A percentile compares a stretch with the other conserved stretches of the same genome.
Conservation (phyloP, 495 filamentous ascomycete species). For the Penicillium cataractarum region DNA sequence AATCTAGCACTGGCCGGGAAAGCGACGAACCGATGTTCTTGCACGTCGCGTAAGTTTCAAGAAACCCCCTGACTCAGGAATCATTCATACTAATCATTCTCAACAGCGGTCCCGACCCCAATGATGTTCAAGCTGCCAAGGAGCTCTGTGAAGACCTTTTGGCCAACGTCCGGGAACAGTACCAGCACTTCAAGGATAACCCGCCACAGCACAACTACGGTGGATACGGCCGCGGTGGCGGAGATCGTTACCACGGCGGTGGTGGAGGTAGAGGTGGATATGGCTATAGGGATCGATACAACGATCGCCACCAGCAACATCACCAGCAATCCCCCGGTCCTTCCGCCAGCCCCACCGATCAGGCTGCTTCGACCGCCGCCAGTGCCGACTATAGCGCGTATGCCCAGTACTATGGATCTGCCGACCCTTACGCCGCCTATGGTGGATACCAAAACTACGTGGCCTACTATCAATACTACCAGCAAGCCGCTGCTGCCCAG, state of each 20-base stretch:
- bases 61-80: neutral
- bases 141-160: constrained; percentile 87
- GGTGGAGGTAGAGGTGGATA: constrained; percentile 33
- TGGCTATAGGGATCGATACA: constrained; percentile 38
- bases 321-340: constrained; percentile 41
- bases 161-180: constrained; percentile 78
- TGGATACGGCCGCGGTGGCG: constrained; percentile 32
- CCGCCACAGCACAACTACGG: constrained; percentile 68
- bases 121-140: constrained; percentile 84
- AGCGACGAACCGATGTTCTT: constrained; percentile 96
- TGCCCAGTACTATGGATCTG: constrained; percentile 74
- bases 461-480: constrained; percentile 69
- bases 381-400: constrained; percentile 71
- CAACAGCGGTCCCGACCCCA: constrained; percentile 78
- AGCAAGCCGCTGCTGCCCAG: constrained; percentile 60
- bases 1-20: constrained; percentile 78
- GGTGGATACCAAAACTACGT: constrained; percentile 84
- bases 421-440: constrained; percentile 90
- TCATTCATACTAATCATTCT: constrained; percentile 34
- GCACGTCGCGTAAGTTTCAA: constrained; percentile 77
- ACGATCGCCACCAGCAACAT: constrained; percentile 37
- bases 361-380: constrained; percentile 35
- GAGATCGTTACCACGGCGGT: constrained; percentile 37
- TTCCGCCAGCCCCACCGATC: constrained; percentile 41
- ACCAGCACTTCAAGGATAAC: constrained; percentile 86